Base-by-base conservation (phyloP, 2,329 filamentous ascomycete species). In the Rhynchosporium agropyri region DNA sequence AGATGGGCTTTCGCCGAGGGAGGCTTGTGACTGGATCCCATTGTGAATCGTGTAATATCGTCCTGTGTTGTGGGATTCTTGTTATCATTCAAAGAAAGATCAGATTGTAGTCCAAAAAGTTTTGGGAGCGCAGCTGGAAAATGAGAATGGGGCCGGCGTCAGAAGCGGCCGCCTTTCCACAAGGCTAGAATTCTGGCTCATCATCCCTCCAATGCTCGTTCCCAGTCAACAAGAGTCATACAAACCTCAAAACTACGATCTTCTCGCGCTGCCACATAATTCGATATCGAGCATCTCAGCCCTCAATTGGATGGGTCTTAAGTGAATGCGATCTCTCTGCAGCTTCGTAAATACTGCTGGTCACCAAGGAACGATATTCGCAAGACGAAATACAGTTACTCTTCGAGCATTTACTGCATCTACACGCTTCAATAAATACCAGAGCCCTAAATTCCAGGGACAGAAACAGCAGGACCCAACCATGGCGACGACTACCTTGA, bases 401-500 rank as follows among this genome's bases (percentile, higher is more conserved):
- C 42, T 50, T 50, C 66, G 72, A 51, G 46, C 49, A 67, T 80
- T 82, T 70, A 77, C 77, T 61, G 71, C 71, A 66, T 76, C 75
- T 54, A 60, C 73, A 62, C 66, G 67, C 45, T 63, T 69, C 49
- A 65, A 69, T 33, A 76, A 73, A 68, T 76, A 76, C 72, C 73
- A 74, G 71, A 60, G 69, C 66, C 67, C 72, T 59, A 68, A 75
- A 68, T 67, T 71, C 60, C 69, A 60, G 20, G 48, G 31, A 31
- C n/a, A 70, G 64, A 77, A 76, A 62, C 68, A 63, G 53, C 60
- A 70, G 64, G 73, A 74, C 66, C 65, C 74, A 68, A 78, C 65
- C 67, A 86, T 86, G 83, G 78, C 84, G 60, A 83, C 83, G 64
- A 95, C 90, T 69, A 96, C 92, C 64, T 87, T 92, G 75, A 93